phyloP scores from a whole-genome alignment of 805 yeast genomes.

The Spathaspora girioi region DNA sequence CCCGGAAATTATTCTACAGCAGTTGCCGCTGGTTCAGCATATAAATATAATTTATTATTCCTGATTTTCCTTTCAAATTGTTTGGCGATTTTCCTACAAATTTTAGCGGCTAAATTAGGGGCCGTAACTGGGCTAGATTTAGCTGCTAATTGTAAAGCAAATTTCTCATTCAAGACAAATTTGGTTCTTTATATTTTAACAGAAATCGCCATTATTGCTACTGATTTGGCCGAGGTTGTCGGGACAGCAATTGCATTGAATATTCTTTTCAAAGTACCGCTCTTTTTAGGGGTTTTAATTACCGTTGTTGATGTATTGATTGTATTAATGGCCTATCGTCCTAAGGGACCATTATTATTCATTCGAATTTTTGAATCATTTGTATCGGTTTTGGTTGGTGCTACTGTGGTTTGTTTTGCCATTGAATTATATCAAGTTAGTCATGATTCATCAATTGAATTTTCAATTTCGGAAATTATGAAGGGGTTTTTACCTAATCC shows the following conservation, averaged over 20 bases:
- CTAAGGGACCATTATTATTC: conserved; percentile 74
- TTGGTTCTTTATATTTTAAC: conserved; percentile 69
- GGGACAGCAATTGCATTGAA: conserved; percentile 88
- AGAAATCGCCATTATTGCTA: conserved; percentile 87
- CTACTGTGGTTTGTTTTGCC: conserved; percentile 82
- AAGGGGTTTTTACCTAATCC: conserved; percentile 41
- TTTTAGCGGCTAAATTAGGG: conserved; percentile 82
- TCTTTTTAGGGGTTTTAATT: conserved; percentile 68
- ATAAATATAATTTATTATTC: conserved; percentile 73
- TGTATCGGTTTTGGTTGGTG: conserved; percentile 72
- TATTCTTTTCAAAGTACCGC: conserved; percentile 71
- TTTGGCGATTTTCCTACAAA: conserved; percentile 83
- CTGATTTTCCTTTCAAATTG: conserved; percentile 76
- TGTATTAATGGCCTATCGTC: conserved; percentile 75
- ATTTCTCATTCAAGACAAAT: conserved; percentile 62
- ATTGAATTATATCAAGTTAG: conserved; percentile 74
- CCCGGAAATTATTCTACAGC: conserved; percentile 97
- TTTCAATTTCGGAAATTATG: conserved; percentile 50
- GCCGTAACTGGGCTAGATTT: conserved; percentile 91
- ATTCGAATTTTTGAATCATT: conserved; percentile 78
- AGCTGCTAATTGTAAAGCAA: conserved; percentile 80
- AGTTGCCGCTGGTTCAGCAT: conserved; percentile 89
- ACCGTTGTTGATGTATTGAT: conserved; percentile 81
- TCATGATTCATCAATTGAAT: conserved; percentile 39
- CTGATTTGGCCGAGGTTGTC: conserved; percentile 91